These are phyloP conservation scores for Ascobolus immersus DNA, from an alignment of 495 filamentous ascomycete species.

Conservation along the genomic window DNA sequence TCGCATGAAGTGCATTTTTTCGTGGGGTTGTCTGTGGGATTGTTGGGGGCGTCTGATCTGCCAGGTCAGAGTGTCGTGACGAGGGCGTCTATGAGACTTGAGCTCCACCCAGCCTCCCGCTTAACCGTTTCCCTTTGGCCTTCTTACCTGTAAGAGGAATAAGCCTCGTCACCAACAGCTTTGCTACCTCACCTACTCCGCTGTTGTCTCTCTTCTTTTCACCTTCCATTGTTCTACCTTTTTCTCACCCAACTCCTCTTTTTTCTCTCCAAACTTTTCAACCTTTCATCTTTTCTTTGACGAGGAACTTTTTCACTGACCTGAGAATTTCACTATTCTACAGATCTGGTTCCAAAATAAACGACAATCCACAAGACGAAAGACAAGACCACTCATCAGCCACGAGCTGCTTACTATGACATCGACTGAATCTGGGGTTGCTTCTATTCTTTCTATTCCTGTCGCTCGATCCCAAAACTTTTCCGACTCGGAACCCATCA, in stretches of 20 bases:
- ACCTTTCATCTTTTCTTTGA: background rate
- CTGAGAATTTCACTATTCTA: constrained; percentile 3
- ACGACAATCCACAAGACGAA: constrained; percentile 75
- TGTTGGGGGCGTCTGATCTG: too few relatives aligned
- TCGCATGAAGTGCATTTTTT: too few relatives aligned
- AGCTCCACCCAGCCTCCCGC: too few relatives aligned
- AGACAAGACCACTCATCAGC: constrained; percentile 61
- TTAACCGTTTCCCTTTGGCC: too few relatives aligned
- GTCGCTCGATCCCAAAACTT: too few relatives aligned
- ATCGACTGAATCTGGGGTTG: background rate
- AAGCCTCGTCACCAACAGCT: background rate
- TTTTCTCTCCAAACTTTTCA: background rate
- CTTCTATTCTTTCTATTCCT: too few relatives aligned
- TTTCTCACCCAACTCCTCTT: background rate
- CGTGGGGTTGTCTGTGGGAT: too few relatives aligned
- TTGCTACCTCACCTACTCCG: constrained; percentile 1
- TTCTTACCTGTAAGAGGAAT: too few relatives aligned
- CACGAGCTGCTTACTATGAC: constrained; percentile 36
- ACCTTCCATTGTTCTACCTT: background rate
- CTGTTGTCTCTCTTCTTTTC: constrained; percentile 1
- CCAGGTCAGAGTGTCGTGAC: too few relatives aligned
- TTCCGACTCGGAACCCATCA: too few relatives aligned
- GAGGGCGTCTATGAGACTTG: too few relatives aligned
- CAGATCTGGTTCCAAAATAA: constrained; percentile 99
- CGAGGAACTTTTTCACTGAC: constrained; percentile 7